Conservation (phyloP, 2,329 filamentous ascomycete genomes). For the Rutstroemia sp. region DNA sequence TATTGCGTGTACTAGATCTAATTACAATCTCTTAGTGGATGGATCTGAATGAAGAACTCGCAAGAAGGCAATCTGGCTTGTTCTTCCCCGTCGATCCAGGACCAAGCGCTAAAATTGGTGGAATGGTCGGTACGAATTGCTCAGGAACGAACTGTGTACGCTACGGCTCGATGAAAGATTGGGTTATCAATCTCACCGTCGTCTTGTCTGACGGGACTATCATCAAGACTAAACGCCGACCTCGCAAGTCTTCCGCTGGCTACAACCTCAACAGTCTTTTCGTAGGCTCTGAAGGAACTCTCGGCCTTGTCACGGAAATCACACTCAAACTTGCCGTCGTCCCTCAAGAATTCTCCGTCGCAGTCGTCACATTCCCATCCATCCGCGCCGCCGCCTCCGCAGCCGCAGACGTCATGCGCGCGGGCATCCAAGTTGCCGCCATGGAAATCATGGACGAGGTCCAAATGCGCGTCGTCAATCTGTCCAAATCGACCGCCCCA, state of each 20-base stretch:
- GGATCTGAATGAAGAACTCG: constrained; percentile 66
- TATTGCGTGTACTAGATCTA: not conserved
- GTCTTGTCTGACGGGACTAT: constrained; percentile 72
- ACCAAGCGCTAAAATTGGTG: constrained; percentile 66
- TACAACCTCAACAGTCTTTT: constrained; percentile 79
- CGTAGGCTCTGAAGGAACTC: constrained; percentile 73
- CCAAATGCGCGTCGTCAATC: constrained; percentile 77
- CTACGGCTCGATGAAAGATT: constrained; percentile 84
- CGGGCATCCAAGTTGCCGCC: constrained; percentile 32
- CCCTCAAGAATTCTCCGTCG: constrained; percentile 69
- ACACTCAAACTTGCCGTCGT: constrained; percentile 74
- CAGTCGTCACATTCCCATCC: constrained; percentile 70
- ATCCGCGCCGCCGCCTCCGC: constrained; percentile 70
- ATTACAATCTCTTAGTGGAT: constrained; percentile 54
- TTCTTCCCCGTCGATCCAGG: constrained; percentile 85
- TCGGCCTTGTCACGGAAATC: constrained; percentile 76
- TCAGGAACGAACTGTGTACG: constrained; percentile 73
- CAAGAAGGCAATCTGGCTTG: constrained; percentile 64
- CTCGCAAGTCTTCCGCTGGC: constrained; percentile 72
- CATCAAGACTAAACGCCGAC: constrained; percentile 72
- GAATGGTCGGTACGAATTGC: constrained; percentile 75
- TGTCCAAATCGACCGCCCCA: constrained; percentile 60
- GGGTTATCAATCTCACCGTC: constrained; percentile 76
- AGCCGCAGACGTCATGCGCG: constrained; percentile 68
- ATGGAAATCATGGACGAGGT: constrained; percentile 82